phyloP scores from a whole-genome alignment of 1,139 yeast genomes.

The Blastobotrys petasosporus region DNA sequence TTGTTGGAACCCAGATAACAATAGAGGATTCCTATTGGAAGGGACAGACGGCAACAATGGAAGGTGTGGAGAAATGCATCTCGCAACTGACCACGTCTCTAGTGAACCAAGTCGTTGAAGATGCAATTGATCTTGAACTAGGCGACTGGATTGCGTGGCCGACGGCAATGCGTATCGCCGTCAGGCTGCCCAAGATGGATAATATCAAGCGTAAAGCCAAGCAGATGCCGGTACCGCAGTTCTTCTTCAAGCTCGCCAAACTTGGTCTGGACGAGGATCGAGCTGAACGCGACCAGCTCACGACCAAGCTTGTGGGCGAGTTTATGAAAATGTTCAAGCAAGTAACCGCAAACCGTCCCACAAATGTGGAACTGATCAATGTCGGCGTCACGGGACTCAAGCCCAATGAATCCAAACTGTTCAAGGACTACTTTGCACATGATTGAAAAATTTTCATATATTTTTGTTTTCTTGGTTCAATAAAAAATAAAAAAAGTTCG shows the following conservation, averaged over 20 bases:
- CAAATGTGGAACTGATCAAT: slow-evolving; percentile 6
- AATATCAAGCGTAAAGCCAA: slow-evolving; percentile 6
- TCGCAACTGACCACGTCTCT: slow-evolving; percentile 22
- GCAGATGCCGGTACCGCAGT: slow-evolving; percentile 5
- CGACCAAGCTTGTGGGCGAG: slow-evolving; percentile 6
- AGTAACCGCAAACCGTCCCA: background rate
- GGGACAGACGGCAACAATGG: slow-evolving; percentile 10
- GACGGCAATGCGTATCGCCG: slow-evolving; percentile 19
- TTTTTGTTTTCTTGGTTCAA: too few relatives aligned
- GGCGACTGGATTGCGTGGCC: slow-evolving; percentile 23
- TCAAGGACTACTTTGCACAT: background rate
- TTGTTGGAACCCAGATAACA: slow-evolving; percentile 30
- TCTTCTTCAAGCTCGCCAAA: slow-evolving; percentile 4
- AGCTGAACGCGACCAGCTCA: slow-evolving; percentile 1
- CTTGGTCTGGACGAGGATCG: slow-evolving; percentile 6
- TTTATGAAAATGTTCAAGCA: background rate
- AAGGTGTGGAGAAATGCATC: slow-evolving; percentile 19
- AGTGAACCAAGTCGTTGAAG: slow-evolving; percentile 22
- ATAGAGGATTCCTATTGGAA: slow-evolving; percentile 32
- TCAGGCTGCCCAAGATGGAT: slow-evolving; percentile 11
- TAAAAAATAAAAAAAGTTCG: too few relatives aligned
- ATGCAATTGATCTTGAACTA: slow-evolving; percentile 20
- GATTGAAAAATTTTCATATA: too few relatives aligned
- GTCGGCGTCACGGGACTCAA: slow-evolving; percentile 5
- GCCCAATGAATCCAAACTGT: background rate